Evolutionary conservation across 73 alveolate species (phyloP), one percentile per base, ranked within the genome.

Genomic region (Blepharisma japonicum): DNA sequence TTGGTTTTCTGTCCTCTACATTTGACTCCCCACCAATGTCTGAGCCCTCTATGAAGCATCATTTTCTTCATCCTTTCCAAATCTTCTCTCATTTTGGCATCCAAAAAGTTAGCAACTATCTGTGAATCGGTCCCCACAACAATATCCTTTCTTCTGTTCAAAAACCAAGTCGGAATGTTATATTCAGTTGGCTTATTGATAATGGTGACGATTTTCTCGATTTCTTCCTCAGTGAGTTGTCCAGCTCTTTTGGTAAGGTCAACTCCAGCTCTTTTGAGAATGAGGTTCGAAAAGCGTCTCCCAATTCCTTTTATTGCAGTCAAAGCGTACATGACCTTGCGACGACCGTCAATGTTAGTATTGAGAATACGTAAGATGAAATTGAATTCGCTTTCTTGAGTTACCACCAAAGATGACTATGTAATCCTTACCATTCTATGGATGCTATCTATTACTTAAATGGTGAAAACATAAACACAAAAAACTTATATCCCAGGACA

Each of bases 21-120:
- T 89, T 89, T 95, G 78, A 91, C 85, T 77, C 99, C 99, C 91
- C 94, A 94, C 93, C 82, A 93, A 88, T 95, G 99, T 89, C 99
- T 91, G 74, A 95, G 90, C 70, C 99, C 99, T 89, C 97, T 90
- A 89, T 95, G 94, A 67, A 87, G 80, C 84, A 86, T 93, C 86
- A 95, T 95, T 89, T 95, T 95, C 95, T 95, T 95, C 94, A 95
- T 80, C 92, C 97, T 95, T 91, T 95, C 99, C 77, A 95, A 78
- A 87, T 95, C 99, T 80, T 95, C 99, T 92, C 99, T 93, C 84
- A 95, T 91, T 84, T 92, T 93, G 86, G 99, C 93, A 82, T 95
- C 99, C 87, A 91, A 82, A 55, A 85, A 88, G 88, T 95, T 95
- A 50, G 98, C 90, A 68, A 94, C 90, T 87, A 94, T 84, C 80